A percentile compares a stretch with the other conserved stretches of the same genome.
Evolutionary conservation across 768 basidiomycete species (phyloP).

Genomic region (Guyanaporus albipodus): DNA sequence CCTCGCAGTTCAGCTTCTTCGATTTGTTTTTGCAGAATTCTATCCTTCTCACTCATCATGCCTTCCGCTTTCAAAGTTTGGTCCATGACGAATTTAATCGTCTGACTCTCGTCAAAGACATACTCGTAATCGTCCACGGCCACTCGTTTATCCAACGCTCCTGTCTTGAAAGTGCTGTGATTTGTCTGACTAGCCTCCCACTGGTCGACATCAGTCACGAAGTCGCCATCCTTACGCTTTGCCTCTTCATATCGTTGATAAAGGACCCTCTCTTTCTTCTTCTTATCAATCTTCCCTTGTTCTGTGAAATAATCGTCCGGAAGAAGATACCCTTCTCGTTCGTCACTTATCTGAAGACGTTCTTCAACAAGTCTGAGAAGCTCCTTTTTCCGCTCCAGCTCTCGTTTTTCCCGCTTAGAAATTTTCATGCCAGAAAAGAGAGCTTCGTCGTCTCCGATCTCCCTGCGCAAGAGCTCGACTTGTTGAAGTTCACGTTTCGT

Average conservation of each 20-base stretch:
- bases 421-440: conserved; percentile 90
- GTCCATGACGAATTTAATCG: conserved; percentile 93
- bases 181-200: conserved; percentile 93
- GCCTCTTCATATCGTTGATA: conserved; percentile 96
- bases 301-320: conserved; percentile 99
- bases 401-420: conserved; percentile 74
- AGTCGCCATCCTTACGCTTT: conserved; percentile 87
- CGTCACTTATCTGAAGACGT: conserved; percentile 90
- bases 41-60: conserved; percentile 79
- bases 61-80: conserved; percentile 62
- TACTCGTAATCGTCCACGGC: conserved; percentile 89
- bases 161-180: conserved; percentile 85
- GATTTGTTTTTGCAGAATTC: conserved; percentile 79
- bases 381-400: conserved; percentile 91
- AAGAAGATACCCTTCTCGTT: conserved; percentile 91
- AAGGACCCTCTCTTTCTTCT: conserved; percentile 88
- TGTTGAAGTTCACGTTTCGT: conserved; percentile 96
- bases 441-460: conserved; percentile 92
- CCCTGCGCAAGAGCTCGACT: conserved; percentile 86
- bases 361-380: conserved; percentile 90
- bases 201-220: conserved; percentile 95
- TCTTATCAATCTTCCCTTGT: conserved; percentile 96
- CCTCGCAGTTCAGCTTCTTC: conserved; percentile 89
- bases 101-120: conserved; percentile 97
- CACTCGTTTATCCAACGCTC: conserved; percentile 86